Evolutionary conservation across 73 alveolate genomes (phyloP), one percentile per base, ranked within the genome.

Genomic region (Diophrys sp.): DNA sequence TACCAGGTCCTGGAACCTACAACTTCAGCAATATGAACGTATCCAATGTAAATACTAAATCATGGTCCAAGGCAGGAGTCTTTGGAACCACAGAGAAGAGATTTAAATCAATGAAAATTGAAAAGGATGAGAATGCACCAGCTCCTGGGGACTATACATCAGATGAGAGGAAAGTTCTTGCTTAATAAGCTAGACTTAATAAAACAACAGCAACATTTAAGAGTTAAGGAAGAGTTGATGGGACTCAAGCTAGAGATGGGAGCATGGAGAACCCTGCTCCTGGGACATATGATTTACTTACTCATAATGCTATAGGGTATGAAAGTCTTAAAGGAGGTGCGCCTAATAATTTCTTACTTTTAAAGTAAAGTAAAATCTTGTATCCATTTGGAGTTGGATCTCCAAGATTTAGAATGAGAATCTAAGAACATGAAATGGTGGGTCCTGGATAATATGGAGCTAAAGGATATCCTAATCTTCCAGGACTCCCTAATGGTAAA

Each of bases 1-100:
- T 72, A 2, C 94, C 94, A n/a, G 94, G 94, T 0, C 94, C 94
- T 73, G 94, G 94, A 14, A n/a, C 75, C 23, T 87, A 87, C 53
- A 44, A 5, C 5, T 34, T 82, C 28, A 14, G 69, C 14, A 67
- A 67, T 34, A 75, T 75, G 27, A n/a, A 81, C 14, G 79, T 54
- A 2, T 90, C 84, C n/a, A 33, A 31, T 33, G 23, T 87, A 30
- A 54, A 82, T 69, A 82, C 69, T 25, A 87, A 87, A 71, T 67
- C 85, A 1, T 81, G 90, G 94, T 90, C 91, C 2, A 87, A 78
- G 66, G 70, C 77, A 53, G 94, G 94, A 18, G 94, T 87, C 1
- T 87, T 87, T 83, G 94, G 94, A 23, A 73, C 91, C 27, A 82
- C 91, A 27, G 94, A 87, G 70, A 81, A 78, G 77, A 74, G 94